Conservation (phyloP, 371 early-diverging fungal genomes). For the Apophysomyces sp. region DNA sequence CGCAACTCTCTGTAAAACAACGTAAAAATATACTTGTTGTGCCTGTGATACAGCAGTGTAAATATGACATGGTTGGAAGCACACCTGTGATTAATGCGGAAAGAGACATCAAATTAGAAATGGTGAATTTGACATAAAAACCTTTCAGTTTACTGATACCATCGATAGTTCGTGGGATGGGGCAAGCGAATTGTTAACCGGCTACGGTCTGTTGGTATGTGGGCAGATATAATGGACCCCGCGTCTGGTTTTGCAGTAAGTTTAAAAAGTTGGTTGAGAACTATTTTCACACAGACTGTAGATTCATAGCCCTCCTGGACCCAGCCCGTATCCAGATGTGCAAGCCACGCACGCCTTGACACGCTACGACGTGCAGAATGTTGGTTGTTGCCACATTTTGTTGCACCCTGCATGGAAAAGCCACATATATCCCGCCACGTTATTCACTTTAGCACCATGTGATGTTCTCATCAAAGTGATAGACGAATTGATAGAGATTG, state of each 20-base stretch:
- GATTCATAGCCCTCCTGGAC: constrained; percentile 61
- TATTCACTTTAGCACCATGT: constrained; percentile 82
- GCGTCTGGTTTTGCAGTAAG: constrained; percentile 86
- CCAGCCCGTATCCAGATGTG: constrained; percentile 86
- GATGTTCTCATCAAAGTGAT: constrained; percentile 51
- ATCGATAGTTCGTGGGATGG: constrained; percentile 79
- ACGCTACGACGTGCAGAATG: constrained; percentile 70
- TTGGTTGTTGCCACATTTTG: constrained; percentile 83
- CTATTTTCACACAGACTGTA: constrained; percentile 9
- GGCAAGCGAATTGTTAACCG: constrained; percentile 55
- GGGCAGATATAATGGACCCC: constrained; percentile 94
- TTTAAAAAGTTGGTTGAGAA: not conserved
- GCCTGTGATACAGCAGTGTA: constrained; percentile 77
- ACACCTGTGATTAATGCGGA: constrained; percentile 72
- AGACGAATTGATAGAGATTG: constrained; percentile 14
- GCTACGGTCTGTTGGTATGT: constrained; percentile 64
- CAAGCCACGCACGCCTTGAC: constrained; percentile 74
- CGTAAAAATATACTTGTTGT: constrained; percentile 63
- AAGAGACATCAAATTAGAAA: constrained; percentile 75
- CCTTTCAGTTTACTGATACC: too few relatives aligned
- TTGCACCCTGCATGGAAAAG: constrained; percentile 88
- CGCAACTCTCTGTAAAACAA: constrained; percentile 47
- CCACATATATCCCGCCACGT: constrained; percentile 82
- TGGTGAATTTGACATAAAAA: constrained; percentile 54
- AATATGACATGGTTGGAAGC: constrained; percentile 73